Conservation (phyloP, 2,329 filamentous ascomycete genomes). For the Exophiala aquamarina region DNA sequence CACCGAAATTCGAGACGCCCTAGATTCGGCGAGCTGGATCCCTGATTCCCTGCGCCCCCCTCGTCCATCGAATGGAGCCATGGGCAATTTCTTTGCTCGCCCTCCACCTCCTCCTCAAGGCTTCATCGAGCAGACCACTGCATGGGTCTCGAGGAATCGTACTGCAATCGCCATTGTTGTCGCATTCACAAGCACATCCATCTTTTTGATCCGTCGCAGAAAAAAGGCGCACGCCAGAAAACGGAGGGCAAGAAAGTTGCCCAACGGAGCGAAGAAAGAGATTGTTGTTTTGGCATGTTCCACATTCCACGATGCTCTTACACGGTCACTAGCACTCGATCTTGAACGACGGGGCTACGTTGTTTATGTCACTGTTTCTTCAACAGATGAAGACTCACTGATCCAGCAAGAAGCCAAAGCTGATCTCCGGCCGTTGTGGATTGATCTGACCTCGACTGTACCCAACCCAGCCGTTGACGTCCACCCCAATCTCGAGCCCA, state of each 20-base stretch:
- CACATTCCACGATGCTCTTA: conserved; percentile 72
- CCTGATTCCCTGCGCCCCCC: conserved; percentile 67
- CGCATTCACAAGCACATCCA: conserved; percentile 67
- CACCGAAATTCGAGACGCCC: conserved; percentile 65
- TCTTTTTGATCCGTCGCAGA: conserved; percentile 58
- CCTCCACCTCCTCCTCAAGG: conserved; percentile 44
- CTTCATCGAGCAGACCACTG: conserved; percentile 58
- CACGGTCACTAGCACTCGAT: conserved; percentile 78
- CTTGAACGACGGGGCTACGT: conserved; percentile 90
- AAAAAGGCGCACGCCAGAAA: conserved; percentile 61
- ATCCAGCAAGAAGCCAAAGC: conserved; percentile 71
- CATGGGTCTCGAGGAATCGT: conserved; percentile 73
- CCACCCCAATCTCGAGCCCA: conserved; percentile 29
- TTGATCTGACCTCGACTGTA: conserved; percentile 72
- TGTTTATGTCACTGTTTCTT: conserved; percentile 84
- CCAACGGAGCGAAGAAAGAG: conserved; percentile 82
- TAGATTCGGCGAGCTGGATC: conserved; percentile 67
- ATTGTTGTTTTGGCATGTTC: conserved; percentile 89
- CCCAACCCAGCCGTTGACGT: conserved; percentile 25
- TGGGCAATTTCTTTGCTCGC: conserved; percentile 23
- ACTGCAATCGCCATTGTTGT: conserved; percentile 70
- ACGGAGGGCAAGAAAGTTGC: conserved; percentile 74
- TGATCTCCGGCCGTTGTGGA: conserved; percentile 77
- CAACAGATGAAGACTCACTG: conserved; percentile 77
- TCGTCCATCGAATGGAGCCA: conserved; percentile 20